Evolutionary conservation across 2,329 filamentous ascomycete genomes (phyloP).

Genomic region (Xylaria polymorpha): DNA sequence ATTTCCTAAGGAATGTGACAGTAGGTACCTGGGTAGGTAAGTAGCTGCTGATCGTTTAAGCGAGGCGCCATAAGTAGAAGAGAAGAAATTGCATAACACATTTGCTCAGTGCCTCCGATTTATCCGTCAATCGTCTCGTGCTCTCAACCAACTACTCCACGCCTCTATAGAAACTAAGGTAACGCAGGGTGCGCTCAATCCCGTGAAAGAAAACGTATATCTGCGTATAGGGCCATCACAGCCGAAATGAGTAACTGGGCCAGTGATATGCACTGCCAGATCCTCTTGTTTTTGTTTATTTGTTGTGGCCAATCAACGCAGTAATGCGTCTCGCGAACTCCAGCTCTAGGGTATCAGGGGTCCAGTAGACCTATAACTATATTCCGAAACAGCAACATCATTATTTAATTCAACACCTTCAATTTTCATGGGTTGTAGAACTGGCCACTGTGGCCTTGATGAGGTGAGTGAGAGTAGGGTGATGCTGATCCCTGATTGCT

Average conservation of each 20-base stretch:
- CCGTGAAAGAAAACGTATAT: constrained; percentile 2
- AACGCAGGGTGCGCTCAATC: background rate
- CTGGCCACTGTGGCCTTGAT: constrained; percentile 50
- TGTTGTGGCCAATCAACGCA: background rate
- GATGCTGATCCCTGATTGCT: constrained; percentile 56
- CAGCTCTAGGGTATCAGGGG: constrained; percentile 40
- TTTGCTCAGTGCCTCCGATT: background rate
- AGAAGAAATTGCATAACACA: constrained; percentile 1
- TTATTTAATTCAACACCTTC: background rate
- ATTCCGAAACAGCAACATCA: constrained; percentile 34
- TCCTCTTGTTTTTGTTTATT: background rate
- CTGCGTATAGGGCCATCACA: constrained; percentile 1
- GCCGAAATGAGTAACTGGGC: background rate
- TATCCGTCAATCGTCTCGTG: constrained; percentile 14
- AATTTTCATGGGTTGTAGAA: constrained; percentile 51
- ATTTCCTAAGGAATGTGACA: background rate
- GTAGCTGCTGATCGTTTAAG: background rate
- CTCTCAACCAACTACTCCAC: constrained; percentile 8
- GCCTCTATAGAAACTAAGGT: constrained; percentile 14
- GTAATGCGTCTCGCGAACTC: constrained; percentile 9
- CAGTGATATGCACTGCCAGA: background rate
- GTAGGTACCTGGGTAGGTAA: too few species aligned
- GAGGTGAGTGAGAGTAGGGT: constrained; percentile 57
- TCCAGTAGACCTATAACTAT: constrained; percentile 30
- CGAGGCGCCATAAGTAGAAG: background rate